Evolutionary conservation across 2,329 filamentous ascomycete species (phyloP), one percentile per base, ranked within the genome.

Genomic region (Cladosporium halotolerans): DNA sequence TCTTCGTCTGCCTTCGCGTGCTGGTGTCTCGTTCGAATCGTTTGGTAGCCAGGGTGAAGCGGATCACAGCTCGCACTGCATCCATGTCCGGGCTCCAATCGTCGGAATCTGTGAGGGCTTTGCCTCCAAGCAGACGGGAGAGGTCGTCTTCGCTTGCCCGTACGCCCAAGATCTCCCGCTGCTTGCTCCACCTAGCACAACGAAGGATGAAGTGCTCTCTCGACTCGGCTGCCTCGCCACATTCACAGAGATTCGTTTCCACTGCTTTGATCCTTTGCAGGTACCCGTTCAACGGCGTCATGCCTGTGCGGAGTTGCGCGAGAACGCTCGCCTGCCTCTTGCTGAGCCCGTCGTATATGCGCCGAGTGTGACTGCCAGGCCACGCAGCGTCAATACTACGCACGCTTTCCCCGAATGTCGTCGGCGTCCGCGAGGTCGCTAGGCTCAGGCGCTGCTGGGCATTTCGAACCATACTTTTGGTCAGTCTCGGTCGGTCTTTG

Each of bases 11-110:
- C 6, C 14, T 10, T 45, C 43, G 31, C 43, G 18, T 28, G 43
- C 18, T 45, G 43, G n/a, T 45, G 31, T 45, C 43, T 5, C 18
- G 31, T 13, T 45, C 43, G 28, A 34, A 45, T 45, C 43, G 31
- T 34, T 45, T 36, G 28, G 31, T 45, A 2, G 31, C 43, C 9
- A 45, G 43, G 6, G 43, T 45, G 14, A 45, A 45, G 13, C 33
- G 43, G 2, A 45, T 18, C 13, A 45, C 43, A 16, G 43, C 43
- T 42, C 39, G 46, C 46, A 49, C 38, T 32, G 47, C 39, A 32
- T 43, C 40, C 39, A 50, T 50, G n/a, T 42, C 32, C 14, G 47
- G 38, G 32, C 9, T 19, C 47, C 47, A 50, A 23, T 43, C 47
- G 9, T 50, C 18, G 9, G 23, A 42, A 23, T 50, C 38, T 16